Percentiles rank a stretch among this genome's conserved stretches.
Conservation (phyloP, 2,329 filamentous ascomycete genomes). For the Alternaria triticina region DNA sequence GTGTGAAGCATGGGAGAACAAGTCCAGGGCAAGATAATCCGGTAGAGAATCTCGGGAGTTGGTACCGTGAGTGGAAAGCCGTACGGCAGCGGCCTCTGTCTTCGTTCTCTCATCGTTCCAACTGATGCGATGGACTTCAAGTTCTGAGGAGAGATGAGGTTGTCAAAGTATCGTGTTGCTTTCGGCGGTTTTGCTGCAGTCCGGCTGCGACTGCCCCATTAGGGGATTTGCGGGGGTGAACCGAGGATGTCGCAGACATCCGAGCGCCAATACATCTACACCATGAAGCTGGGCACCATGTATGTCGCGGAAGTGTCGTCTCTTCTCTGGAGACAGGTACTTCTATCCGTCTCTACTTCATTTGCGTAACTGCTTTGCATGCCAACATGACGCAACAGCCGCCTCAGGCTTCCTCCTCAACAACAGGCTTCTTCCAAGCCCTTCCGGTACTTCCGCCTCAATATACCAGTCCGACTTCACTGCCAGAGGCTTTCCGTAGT, state of each 20-base stretch:
- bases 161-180: not conserved
- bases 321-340: not conserved
- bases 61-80: not conserved
- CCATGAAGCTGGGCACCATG: not conserved
- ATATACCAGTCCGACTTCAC: slow-evolving; percentile 20
- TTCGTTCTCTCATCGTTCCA: not conserved
- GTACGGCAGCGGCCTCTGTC: not conserved
- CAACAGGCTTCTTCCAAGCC: slow-evolving; percentile 41
- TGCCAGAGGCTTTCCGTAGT: not conserved
- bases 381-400: slow-evolving; percentile 29
- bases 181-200: not conserved
- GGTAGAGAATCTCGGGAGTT: not conserved
- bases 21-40: not conserved
- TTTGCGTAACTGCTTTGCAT: not conserved
- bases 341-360: not conserved
- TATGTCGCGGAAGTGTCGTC: not conserved
- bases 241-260: not conserved
- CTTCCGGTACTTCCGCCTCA: slow-evolving; percentile 34
- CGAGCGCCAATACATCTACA: not conserved
- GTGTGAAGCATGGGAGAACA: not conserved
- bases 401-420: slow-evolving; percentile 31
- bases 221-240: not conserved
- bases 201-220: not conserved
- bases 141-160: not conserved
- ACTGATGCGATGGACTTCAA: not conserved